phyloP scores from a whole-genome alignment of 768 basidiomycete species.

The Trametes sanguinea region DNA sequence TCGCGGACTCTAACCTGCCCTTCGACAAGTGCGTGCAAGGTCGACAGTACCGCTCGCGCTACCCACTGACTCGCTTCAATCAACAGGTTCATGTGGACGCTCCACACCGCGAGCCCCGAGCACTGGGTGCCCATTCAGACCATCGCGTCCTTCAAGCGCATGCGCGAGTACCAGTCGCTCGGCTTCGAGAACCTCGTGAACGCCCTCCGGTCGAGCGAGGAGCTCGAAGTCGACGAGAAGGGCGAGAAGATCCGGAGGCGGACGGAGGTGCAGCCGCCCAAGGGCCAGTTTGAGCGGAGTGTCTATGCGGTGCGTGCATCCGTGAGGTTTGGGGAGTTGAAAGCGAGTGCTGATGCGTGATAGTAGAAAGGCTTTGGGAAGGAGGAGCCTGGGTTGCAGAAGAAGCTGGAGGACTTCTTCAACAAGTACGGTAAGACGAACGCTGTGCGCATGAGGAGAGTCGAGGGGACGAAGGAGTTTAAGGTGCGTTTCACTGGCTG shows the following conservation, averaged over 20 bases:
- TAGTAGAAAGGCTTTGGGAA: conserved; percentile 85
- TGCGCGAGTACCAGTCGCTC: conserved; percentile 66
- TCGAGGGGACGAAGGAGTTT: conserved; percentile 78
- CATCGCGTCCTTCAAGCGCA: conserved; percentile 92
- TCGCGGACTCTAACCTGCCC: conserved; percentile 94
- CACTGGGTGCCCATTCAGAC: conserved; percentile 91
- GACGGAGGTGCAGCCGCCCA: conserved; percentile 76
- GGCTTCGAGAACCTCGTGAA: conserved; percentile 71
- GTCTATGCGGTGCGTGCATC: conserved; percentile 79
- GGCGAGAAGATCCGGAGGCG: conserved; percentile 73
- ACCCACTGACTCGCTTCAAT: not conserved
- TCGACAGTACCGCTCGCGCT: not conserved
- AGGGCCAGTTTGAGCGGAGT: conserved; percentile 78
- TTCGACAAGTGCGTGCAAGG: conserved; percentile 65
- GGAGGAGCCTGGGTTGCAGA: conserved; percentile 63
- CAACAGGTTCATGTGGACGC: conserved; percentile 91
- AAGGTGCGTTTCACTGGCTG: conserved; percentile 56
- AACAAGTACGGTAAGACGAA: conserved; percentile 72
- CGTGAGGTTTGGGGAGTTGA: no score
- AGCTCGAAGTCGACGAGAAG: conserved; percentile 74
- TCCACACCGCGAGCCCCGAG: conserved; percentile 76
- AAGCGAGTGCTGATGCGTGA: not conserved
- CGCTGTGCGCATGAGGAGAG: conserved; percentile 85
- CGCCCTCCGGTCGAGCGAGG: conserved; percentile 55
- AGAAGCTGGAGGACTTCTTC: conserved; percentile 79